phyloP scores from a whole-genome alignment of 371 early-diverging fungal species.

The Mucor velutinosus region DNA sequence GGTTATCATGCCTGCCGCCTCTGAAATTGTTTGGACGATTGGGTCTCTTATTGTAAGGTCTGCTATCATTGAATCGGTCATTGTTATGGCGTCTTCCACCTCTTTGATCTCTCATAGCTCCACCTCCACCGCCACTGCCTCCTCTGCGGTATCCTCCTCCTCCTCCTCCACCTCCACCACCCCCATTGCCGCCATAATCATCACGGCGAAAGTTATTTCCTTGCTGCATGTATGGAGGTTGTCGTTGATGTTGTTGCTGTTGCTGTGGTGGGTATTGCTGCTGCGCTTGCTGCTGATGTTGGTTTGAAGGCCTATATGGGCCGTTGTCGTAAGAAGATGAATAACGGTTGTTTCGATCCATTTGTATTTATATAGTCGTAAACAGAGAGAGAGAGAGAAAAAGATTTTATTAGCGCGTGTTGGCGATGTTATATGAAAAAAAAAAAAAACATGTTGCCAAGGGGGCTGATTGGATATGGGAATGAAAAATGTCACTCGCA shows the following conservation, averaged over 20 bases:
- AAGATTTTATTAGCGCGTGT: slow-evolving; percentile 4
- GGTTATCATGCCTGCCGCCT: slow-evolving; percentile 16
- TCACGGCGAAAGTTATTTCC: slow-evolving; percentile 22
- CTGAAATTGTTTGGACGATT: slow-evolving; percentile 8
- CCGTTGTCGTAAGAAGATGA: slow-evolving; percentile 23
- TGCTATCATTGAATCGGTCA: slow-evolving; percentile 22
- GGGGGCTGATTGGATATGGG: neutral
- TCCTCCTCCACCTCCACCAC: slow-evolving; percentile 26
- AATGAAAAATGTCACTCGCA: neutral
- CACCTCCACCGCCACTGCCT: slow-evolving; percentile 23
- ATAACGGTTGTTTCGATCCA: slow-evolving; percentile 26
- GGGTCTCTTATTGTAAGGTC: slow-evolving; percentile 24
- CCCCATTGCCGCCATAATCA: slow-evolving; percentile 13
- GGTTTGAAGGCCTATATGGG: slow-evolving; percentile 6
- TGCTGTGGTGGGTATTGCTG: neutral
- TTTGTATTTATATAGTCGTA: neutral
- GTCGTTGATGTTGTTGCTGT: neutral
- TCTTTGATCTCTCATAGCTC: slow-evolving; percentile 30
- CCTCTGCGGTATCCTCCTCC: slow-evolving; percentile 18
- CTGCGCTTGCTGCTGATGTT: neutral
- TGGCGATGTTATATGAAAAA: neutral
- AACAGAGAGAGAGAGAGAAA: neutral
- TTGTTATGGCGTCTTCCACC: slow-evolving; percentile 20
- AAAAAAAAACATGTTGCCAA: neutral
- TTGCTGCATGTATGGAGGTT: neutral